phyloP scores from a whole-genome alignment of 176 grass and related monocot species.

The Puccinellia tenuiflora region DNA sequence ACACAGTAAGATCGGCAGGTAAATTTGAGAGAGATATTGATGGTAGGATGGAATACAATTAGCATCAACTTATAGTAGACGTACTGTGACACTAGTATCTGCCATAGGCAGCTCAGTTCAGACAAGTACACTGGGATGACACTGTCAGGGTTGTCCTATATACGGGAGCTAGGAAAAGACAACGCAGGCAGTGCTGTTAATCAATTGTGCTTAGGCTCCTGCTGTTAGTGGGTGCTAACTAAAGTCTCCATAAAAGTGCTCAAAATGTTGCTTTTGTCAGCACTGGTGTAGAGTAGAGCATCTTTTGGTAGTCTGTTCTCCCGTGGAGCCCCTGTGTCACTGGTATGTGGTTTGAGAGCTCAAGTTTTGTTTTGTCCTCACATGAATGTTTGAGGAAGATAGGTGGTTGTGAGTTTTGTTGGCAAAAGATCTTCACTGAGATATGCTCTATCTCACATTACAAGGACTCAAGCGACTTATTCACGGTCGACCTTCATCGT shows the following conservation, averaged over 20 bases:
- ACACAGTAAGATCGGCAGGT: not conserved
- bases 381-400: not conserved
- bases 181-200: not conserved
- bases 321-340: constrained; percentile 20
- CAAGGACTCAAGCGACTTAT: not conserved
- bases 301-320: constrained; percentile 18
- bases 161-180: constrained; percentile 20
- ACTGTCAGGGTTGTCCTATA: constrained; percentile 30
- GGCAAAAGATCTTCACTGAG: not conserved
- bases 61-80: not conserved
- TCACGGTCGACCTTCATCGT: not conserved
- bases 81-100: not conserved
- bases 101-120: not conserved
- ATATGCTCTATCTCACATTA: not conserved
- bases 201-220: not conserved
- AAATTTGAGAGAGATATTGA: not conserved
- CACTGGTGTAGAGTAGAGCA: not conserved
- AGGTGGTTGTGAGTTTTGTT: not conserved
- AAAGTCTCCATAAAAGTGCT: constrained; percentile 31
- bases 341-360: not conserved
- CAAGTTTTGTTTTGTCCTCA: not conserved
- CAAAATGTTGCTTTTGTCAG: constrained; percentile 41
- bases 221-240: constrained; percentile 24
- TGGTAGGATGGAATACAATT: not conserved
- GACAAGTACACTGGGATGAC: constrained; percentile 16